phyloP scores from a whole-genome alignment of 1,284 basidiomycete genomes.

The Golubevia pallescens region DNA sequence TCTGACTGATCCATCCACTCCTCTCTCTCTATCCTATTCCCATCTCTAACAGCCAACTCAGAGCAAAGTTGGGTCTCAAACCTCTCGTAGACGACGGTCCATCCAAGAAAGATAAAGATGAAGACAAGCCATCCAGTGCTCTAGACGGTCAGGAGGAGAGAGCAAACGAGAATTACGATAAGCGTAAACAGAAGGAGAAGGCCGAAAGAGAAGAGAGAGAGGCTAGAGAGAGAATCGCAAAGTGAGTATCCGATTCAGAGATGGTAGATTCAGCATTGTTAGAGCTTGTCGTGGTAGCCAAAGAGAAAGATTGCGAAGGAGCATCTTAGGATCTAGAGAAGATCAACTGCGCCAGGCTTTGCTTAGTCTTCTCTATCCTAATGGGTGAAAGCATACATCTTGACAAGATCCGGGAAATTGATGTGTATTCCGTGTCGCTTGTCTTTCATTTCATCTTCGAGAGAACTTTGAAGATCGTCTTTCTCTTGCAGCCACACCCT shows the following conservation, averaged over 20 bases:
- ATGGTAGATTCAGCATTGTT: no score
- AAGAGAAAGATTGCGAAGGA: no score
- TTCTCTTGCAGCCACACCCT: constrained; percentile 33
- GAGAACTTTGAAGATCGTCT: constrained; percentile 84
- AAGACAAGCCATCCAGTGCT: constrained; percentile 47
- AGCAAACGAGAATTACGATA: constrained; percentile 83
- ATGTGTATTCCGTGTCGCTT: not conserved
- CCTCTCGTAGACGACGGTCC: constrained; percentile 81
- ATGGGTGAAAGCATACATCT: not conserved
- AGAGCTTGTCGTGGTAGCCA: no score
- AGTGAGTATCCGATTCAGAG: constrained; percentile 7
- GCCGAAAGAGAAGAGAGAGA: constrained; percentile 76
- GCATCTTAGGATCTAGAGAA: no score
- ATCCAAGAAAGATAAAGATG: constrained; percentile 67
- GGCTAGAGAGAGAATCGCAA: constrained; percentile 62
- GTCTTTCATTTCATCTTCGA: constrained; percentile 65
- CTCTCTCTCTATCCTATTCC: constrained; percentile 2
- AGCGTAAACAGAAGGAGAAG: constrained; percentile 73
- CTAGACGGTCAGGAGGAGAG: constrained; percentile 74
- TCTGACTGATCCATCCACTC: constrained; percentile 1
- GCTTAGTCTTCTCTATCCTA: constrained; percentile 65
- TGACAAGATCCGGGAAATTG: constrained; percentile 8
- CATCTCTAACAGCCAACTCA: constrained; percentile 74
- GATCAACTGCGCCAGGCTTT: no score
- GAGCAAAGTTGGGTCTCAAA: constrained; percentile 90